Base-by-base conservation (phyloP, 345 rosid species). In the Acer saccharum region DNA sequence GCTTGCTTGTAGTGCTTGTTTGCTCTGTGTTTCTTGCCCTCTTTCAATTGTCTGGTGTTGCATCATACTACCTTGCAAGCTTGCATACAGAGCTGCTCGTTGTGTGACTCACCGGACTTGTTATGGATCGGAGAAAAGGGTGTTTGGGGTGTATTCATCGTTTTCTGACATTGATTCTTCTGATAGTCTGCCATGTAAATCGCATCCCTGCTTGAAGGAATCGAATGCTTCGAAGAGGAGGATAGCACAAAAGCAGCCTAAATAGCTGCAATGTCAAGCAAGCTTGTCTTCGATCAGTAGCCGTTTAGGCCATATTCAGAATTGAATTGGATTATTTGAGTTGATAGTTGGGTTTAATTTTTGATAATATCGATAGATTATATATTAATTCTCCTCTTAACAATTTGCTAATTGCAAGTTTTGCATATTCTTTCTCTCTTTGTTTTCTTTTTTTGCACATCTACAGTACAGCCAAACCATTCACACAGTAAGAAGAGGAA, bases 121-220 rank as follows among this genome's bases (percentile, higher is more conserved):
- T 58, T 91, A 90, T 57, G 58, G 86, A 6, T 77, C 84, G 4
- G 67, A 66, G 65, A 78, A 81, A 70, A 80, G 68, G 73, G 80
- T 83, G 52, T 84, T 55, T 39, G 91, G 87, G 0, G 84, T 83
- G 1, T 93, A 91, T 80, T 93, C 98, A 3, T 91, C 98, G 1
- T 93, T 91, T 79, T 93, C 98, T 0, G 96, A 91, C 76, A 88
- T 88, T 65, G 96, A 90, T 81, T 80, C 74, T 81, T 80, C 74
- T 0, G 90, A 88, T 71, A 77, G 70, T 44, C 10, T 69, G 54
- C 65, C 78, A 0, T 17, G 46, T 25, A 79, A 67, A 74, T 20
- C 71, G 25, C 81, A 17, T 54, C 14, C 46, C 21, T 63, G 46
- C 64, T 29, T 27, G 16, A 27, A 54, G 74, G 29, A 27, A 66